Evolutionary conservation across 169 alveolate species (phyloP), one percentile per base, ranked within the genome.

Genomic region (Babesia ovata): DNA sequence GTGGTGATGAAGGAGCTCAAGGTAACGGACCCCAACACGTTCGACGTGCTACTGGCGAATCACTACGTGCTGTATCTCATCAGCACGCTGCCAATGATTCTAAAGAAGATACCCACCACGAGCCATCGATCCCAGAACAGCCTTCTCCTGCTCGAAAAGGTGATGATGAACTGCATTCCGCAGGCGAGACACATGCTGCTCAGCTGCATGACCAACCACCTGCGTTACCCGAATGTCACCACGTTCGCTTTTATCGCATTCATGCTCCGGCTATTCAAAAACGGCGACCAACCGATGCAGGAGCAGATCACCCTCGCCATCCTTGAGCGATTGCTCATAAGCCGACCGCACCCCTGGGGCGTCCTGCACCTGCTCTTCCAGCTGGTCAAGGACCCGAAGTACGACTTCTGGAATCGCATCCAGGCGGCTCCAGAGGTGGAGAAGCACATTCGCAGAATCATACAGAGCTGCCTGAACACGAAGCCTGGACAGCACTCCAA

Each of bases 331-430:
- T 63, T 94, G 50, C 82, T 93, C 59, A 94, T 91, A 14, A 94
- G 94, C 74, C 88, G 96, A 28, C 99, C 99, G 26, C 95, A 95
- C 69, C 99, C 99, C 36, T 97, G 99, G 99, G 99, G 99, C 36
- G 79, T 97, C 52, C 61, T 73, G 17, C 85, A 83, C 70, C 77
- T 83, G 26, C 62, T 75, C 48, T 74, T 74, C 77, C 84, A 73
- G 59, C 70, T 83, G 56, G 75, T 75, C 52, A 71, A 67, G 75
- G 45, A 57, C 69, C 75, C 78, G 24, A 83, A 83, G 49, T 57
- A 66, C 61, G 74, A 76, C 63, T 83, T 83, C 82, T 83, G 90
- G 90, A 70, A 52, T 45, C 76, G 61, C 49, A 50, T 81, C 9
- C 70, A 81, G 48, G 66, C 75, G 16, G 70, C 75, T 16, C 72